Percentiles rank a stretch among this genome's conserved stretches.
Conservation (phyloP, 768 basidiomycete species). For the Porphyrellus cyaneotinctus region DNA sequence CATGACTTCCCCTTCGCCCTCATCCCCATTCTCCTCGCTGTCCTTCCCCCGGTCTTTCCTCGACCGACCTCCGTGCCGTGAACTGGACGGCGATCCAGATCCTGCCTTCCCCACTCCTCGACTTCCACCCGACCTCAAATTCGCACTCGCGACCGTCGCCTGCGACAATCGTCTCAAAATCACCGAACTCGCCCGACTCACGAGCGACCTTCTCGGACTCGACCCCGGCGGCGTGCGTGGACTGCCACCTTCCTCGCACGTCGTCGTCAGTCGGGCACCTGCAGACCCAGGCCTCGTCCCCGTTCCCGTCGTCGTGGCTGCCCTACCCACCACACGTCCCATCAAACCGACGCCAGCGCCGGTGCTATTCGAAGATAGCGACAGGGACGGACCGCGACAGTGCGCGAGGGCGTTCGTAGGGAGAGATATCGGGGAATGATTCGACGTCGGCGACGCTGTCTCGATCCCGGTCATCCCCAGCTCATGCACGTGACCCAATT, state of each 20-base stretch:
- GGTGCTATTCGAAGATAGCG: not conserved
- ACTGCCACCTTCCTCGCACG: not conserved
- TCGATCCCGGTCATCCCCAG: not conserved
- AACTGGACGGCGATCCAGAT: not conserved
- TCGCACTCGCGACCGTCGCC: conserved; percentile 9
- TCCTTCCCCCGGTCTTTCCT: not conserved
- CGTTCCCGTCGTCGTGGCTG: too few species aligned
- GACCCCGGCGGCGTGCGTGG: not conserved
- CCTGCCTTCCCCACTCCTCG: not conserved
- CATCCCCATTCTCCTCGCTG: not conserved
- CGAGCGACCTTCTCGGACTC: conserved; percentile 16
- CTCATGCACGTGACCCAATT: too few species aligned
- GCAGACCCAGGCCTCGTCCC: conserved; percentile 24
- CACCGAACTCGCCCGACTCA: conserved; percentile 28
- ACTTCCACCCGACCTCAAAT: not conserved
- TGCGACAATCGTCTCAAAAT: conserved; percentile 23
- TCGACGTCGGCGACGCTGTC: conserved; percentile 9
- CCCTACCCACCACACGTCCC: too few species aligned
- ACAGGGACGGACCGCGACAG: not conserved
- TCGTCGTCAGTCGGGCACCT: conserved; percentile 18
- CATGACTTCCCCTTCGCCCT: conserved; percentile 17
- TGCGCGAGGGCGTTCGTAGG: conserved; percentile 3
- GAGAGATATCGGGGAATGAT: conserved; percentile 15
- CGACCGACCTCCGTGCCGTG: not conserved
- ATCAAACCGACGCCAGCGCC: not conserved